These are phyloP conservation scores for Orbilia oligospora DNA, from an alignment of 2,329 filamentous ascomycete species.

Conservation along the genomic window DNA sequence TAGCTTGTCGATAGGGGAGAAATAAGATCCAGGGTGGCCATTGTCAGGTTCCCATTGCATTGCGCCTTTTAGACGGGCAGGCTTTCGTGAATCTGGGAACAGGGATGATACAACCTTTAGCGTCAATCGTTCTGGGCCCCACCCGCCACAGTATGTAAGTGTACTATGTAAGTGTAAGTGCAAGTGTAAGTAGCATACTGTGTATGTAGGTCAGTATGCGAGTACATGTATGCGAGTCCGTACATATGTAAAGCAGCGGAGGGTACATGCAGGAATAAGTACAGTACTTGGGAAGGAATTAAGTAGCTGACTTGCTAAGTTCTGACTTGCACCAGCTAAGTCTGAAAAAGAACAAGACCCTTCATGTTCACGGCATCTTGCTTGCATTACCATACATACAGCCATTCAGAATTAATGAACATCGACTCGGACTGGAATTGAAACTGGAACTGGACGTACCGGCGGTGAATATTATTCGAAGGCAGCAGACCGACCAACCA, in stretches of 20 bases:
- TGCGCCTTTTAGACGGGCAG: constrained; percentile 53
- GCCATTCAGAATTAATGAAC: constrained; percentile 19
- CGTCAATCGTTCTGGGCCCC: constrained; percentile 55
- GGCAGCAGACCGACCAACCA: constrained; percentile 24
- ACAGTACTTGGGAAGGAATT: constrained; percentile 16
- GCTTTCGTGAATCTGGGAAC: constrained; percentile 20
- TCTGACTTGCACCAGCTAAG: constrained; percentile 23
- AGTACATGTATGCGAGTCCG: background rate
- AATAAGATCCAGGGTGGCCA: constrained; percentile 38
- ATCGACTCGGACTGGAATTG: constrained; percentile 4
- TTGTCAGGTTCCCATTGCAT: constrained; percentile 35
- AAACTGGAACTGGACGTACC: too few species aligned
- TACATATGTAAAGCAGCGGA: constrained; percentile 27
- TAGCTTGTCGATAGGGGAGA: constrained; percentile 18
- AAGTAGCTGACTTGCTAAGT: background rate
- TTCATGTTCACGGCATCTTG: constrained; percentile 54
- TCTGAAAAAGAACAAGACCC: constrained; percentile 54
- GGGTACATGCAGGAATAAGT: constrained; percentile 26
- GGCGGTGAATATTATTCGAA: constrained; percentile 1
- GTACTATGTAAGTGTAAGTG: too few species aligned
- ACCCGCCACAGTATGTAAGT: constrained; percentile 53
- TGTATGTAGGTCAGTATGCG: background rate
- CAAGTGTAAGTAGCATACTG: too few species aligned
- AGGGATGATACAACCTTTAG: constrained; percentile 50
- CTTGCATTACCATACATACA: constrained; percentile 50